Conservation (phyloP, 2,329 filamentous ascomycete species). For the Alternaria solani region DNA sequence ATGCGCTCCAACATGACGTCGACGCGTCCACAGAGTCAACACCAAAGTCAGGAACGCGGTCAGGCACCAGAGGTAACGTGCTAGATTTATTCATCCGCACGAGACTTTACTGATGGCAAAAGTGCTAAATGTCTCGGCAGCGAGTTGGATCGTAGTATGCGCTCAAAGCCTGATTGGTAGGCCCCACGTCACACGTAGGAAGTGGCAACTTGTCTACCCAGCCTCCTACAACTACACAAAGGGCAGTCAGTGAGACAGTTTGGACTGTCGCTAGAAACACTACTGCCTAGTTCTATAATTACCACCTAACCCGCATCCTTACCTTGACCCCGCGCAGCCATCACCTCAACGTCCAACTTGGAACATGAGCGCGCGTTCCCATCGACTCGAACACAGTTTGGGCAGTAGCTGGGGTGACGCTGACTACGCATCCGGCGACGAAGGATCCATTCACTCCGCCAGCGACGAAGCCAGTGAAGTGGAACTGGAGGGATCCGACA, state of each 20-base stretch:
- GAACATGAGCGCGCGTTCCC: slow-evolving; percentile 30
- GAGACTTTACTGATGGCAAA: neutral
- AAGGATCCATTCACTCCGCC: slow-evolving; percentile 35
- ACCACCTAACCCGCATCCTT: neutral
- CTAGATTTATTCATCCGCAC: neutral
- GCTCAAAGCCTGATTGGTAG: slow-evolving; percentile 34
- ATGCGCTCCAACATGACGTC: slow-evolving; percentile 23
- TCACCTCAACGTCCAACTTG: neutral
- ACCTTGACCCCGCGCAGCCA: neutral
- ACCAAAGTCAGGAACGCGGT: neutral
- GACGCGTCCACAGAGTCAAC: slow-evolving; percentile 3
- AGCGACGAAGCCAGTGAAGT: slow-evolving; percentile 37
- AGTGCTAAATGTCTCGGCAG: slow-evolving; percentile 6
- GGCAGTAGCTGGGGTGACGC: slow-evolving; percentile 48
- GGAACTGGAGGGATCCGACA: slow-evolving; percentile 33
- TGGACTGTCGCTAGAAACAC: neutral
- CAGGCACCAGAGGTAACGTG: slow-evolving; percentile 3
- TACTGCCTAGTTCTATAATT: neutral
- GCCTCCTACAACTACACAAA: slow-evolving; percentile 25
- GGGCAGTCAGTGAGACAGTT: slow-evolving; percentile 5
- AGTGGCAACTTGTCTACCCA: slow-evolving; percentile 35
- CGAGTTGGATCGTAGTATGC: slow-evolving; percentile 7
- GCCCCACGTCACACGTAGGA: slow-evolving; percentile 38
- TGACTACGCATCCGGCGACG: slow-evolving; percentile 39
- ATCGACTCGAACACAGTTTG: slow-evolving; percentile 35